Percentiles rank a stretch among this genome's conserved stretches.
These are phyloP conservation scores for Boletus sp. DNA, from an alignment of 1,284 basidiomycete species.

Conservation along the genomic window DNA sequence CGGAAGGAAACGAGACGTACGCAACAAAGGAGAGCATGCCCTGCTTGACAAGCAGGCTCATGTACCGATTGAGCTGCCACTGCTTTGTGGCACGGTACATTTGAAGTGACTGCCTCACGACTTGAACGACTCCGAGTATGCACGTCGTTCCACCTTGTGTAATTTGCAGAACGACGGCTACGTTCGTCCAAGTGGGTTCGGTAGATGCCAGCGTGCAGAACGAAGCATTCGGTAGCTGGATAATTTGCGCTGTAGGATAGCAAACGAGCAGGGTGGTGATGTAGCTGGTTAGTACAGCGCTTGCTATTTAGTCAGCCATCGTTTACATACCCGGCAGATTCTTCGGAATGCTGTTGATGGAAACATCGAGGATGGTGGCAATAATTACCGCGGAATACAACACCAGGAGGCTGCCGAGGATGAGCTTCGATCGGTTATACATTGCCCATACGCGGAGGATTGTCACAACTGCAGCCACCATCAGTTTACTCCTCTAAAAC, in stretches of 20 bases:
- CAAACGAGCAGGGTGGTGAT: no score
- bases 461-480: constrained; percentile 8
- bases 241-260: not conserved
- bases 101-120: not conserved
- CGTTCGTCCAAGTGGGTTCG: not conserved
- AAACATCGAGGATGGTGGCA: not conserved
- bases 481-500: not conserved
- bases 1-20: no score
- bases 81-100: constrained; percentile 1
- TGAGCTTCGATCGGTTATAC: constrained; percentile 7
- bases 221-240: not conserved
- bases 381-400: not conserved
- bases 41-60: constrained; percentile 7
- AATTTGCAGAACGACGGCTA: not conserved
- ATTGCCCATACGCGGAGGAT: constrained; percentile 13
- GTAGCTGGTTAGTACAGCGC: not conserved
- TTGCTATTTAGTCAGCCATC: not conserved
- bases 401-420: not conserved
- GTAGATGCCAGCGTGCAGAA: no score
- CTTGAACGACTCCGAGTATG: not conserved
- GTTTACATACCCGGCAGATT: not conserved
- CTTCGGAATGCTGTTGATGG: not conserved
- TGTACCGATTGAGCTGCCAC: not conserved
- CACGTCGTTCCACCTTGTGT: not conserved
- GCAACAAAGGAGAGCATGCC: constrained; percentile 4